Conservation (phyloP, 148 eudicot species). For the Chenopodium album region DNA sequence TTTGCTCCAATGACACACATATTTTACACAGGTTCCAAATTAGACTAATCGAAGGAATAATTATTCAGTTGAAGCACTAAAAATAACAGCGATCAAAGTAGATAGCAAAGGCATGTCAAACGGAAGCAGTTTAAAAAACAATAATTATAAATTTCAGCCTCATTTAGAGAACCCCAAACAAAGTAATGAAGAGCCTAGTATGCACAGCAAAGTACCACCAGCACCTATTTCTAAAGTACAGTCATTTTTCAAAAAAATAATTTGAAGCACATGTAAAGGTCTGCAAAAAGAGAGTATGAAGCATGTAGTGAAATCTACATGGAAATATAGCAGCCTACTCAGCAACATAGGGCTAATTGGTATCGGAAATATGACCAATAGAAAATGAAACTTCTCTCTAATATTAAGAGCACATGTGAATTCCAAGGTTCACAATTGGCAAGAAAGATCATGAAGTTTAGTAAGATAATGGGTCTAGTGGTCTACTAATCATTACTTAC, state of each 20-base stretch:
- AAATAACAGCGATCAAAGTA: not conserved
- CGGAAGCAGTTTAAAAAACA: not conserved
- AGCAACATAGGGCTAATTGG: not conserved
- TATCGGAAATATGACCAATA: not conserved
- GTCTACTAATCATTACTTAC: conserved; percentile 38
- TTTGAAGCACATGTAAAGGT: too few relatives aligned
- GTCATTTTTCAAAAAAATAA: too few relatives aligned
- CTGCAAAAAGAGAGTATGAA: not conserved
- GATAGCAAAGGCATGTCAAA: not conserved
- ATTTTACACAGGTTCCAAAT: not conserved
- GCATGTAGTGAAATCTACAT: not conserved
- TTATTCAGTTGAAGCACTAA: not conserved
- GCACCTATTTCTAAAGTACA: not conserved
- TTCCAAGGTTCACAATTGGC: not conserved
- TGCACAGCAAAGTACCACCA: not conserved
- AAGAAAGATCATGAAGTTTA: not conserved
- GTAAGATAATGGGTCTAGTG: too few relatives aligned
- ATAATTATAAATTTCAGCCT: not conserved
- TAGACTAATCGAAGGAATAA: not conserved
- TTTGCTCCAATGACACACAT: not conserved
- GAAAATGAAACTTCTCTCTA: not conserved
- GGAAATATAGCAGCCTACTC: not conserved
- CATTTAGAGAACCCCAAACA: not conserved
- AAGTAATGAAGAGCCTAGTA: not conserved
- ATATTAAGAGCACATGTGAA: not conserved